Conservation (phyloP, 306 rosid species). For the Ammopiptanthus mongolicus region DNA sequence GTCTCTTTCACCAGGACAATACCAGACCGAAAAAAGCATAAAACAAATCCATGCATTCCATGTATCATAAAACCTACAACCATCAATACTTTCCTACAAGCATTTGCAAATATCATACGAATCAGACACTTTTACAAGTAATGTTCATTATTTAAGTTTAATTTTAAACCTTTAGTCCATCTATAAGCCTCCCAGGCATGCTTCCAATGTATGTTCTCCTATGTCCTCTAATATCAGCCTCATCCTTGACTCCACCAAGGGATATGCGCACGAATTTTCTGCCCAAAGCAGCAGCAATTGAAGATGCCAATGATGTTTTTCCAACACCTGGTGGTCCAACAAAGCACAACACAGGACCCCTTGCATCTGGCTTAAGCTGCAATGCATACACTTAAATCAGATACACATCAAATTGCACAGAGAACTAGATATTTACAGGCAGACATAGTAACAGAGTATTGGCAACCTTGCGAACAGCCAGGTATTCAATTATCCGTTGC, state of each 20-base stretch:
- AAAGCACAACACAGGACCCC: conserved; percentile 98
- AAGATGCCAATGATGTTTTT: conserved; percentile 93
- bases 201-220: conserved; percentile 99
- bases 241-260: conserved; percentile 98
- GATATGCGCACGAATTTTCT: conserved; percentile 88
- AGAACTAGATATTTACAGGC: conserved; percentile 7
- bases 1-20: background rate
- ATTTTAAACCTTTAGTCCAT: conserved; percentile 78
- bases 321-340: conserved; percentile 99
- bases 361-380: conserved; percentile 99
- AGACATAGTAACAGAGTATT: background rate
- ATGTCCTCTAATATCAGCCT: conserved; percentile 96
- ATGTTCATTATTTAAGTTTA: conserved; percentile 1
- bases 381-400: conserved; percentile 30
- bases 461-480: conserved; percentile 94
- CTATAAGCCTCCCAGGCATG: conserved; percentile 98
- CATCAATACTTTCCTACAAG: conserved; percentile 16
- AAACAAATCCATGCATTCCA: background rate
- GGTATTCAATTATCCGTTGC: conserved; percentile 91
- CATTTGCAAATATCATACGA: conserved; percentile 6
- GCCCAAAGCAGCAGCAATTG: conserved; percentile 91
- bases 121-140: background rate
- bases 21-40: background rate
- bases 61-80: background rate
- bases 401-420: conserved; percentile 19